Percentiles rank a stretch among this genome's conserved stretches.
Conservation (phyloP, 441 rosid species). For the Aleurites moluccanus region DNA sequence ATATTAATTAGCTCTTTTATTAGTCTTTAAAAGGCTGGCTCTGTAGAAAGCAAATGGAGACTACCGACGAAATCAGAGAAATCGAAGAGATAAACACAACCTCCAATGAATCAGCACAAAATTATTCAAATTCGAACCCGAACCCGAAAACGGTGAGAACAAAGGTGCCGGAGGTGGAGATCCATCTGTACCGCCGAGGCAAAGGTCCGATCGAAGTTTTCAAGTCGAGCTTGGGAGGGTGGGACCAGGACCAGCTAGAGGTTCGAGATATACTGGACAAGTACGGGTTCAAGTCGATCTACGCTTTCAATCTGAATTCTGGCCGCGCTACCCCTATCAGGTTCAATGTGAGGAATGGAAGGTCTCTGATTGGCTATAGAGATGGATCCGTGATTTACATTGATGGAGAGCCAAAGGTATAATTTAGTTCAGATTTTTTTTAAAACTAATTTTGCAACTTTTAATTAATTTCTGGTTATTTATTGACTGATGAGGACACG, state of each 20-base stretch:
- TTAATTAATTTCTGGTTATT: background rate
- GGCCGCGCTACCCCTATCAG: constrained; percentile 84
- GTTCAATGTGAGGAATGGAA: constrained; percentile 66
- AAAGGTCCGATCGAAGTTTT: constrained; percentile 82
- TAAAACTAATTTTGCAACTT: too few species aligned
- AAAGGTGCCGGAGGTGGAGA: constrained; percentile 74
- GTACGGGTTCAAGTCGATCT: constrained; percentile 67
- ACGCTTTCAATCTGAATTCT: constrained; percentile 59
- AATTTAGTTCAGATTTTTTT: background rate
- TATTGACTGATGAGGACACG: background rate
- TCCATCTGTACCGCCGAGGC: constrained; percentile 63
- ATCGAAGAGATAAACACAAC: constrained; percentile 44
- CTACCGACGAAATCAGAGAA: constrained; percentile 40
- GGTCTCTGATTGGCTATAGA: constrained; percentile 62
- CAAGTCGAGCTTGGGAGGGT: constrained; percentile 72
- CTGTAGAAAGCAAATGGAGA: constrained; percentile 31
- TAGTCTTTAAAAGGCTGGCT: background rate
- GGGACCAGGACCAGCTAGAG: constrained; percentile 88
- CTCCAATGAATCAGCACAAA: constrained; percentile 21
- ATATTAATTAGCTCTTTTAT: too few species aligned
- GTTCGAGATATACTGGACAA: constrained; percentile 69
- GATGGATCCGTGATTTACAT: constrained; percentile 69
- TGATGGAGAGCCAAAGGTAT: constrained; percentile 88
- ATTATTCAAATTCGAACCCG: constrained; percentile 13
- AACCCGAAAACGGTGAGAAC: constrained; percentile 36